phyloP scores from a whole-genome alignment of 2,329 filamentous ascomycete species.

The Xylaria sp. region DNA sequence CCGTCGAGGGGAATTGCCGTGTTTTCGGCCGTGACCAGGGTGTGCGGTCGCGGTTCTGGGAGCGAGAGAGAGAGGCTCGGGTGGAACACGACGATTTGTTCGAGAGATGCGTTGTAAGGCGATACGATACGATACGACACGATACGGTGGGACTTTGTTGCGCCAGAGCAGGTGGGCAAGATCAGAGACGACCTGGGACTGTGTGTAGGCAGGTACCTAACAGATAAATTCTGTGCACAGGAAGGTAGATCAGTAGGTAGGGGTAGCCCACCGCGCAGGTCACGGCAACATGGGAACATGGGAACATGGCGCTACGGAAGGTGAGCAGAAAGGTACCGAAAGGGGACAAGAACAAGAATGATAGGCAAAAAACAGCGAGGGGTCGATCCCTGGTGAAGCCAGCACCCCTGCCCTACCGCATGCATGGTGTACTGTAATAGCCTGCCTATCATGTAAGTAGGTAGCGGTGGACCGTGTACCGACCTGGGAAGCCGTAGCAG shows the following conservation, averaged over 20 bases:
- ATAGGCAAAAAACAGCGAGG: constrained; percentile 14
- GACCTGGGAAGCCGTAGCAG: too few relatives aligned
- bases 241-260: constrained; percentile 27
- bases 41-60: constrained; percentile 8
- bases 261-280: constrained; percentile 16
- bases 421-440: not conserved
- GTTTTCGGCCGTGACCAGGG: constrained; percentile 23
- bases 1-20: constrained; percentile 40
- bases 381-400: constrained; percentile 24
- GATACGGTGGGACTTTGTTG: not conserved
- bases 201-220: not conserved
- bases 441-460: not conserved
- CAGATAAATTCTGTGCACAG: not conserved
- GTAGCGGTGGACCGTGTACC: too few relatives aligned
- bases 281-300: not conserved
- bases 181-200: constrained; percentile 8
- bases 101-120: constrained; percentile 24
- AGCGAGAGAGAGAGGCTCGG: constrained; percentile 18
- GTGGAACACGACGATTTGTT: constrained; percentile 7
- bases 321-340: constrained; percentile 33
- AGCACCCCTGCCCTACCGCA: constrained; percentile 7
- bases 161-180: constrained; percentile 24
- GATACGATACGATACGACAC: constrained; percentile 19
- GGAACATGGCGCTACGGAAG: constrained; percentile 31
- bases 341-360: constrained; percentile 15